A percentile compares a stretch with the other conserved stretches of the same genome.
phyloP scores from a whole-genome alignment of 441 rosid species.

The Macaranga tanarius region DNA sequence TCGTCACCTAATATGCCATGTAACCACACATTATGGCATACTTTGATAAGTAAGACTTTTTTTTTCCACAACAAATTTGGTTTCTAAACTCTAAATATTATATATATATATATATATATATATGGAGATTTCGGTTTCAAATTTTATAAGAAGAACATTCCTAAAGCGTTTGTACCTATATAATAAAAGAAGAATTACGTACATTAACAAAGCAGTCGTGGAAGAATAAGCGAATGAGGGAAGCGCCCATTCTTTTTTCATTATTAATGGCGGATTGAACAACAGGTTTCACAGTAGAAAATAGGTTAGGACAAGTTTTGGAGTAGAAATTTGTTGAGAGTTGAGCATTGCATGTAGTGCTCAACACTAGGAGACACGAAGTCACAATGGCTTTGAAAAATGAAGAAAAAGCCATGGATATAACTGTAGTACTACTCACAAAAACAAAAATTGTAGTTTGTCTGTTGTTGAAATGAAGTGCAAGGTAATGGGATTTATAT shows the following conservation, averaged over 20 bases:
- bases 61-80: too few relatives aligned
- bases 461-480: conserved; percentile 19
- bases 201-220: conserved; percentile 88
- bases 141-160: too few relatives aligned
- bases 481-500: conserved; percentile 35
- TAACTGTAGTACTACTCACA: background rate
- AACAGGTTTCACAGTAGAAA: conserved; percentile 43
- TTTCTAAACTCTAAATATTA: too few relatives aligned
- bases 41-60: too few relatives aligned
- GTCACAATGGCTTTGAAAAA: conserved; percentile 21
- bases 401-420: conserved; percentile 40
- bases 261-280: conserved; percentile 53
- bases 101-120: too few relatives aligned
- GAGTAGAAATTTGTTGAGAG: conserved; percentile 67
- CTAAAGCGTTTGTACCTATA: too few relatives aligned
- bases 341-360: conserved; percentile 49
- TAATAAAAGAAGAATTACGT: conserved; percentile 25
- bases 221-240: conserved; percentile 80
- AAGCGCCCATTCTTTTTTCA: conserved; percentile 74
- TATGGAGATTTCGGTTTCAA: too few relatives aligned
- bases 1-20: too few relatives aligned
- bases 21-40: too few relatives aligned
- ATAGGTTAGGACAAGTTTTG: conserved; percentile 55
- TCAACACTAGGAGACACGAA: conserved; percentile 33
- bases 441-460: conserved; percentile 6